phyloP scores from a whole-genome alignment of 768 basidiomycete genomes.

The Trametes coccinea region DNA sequence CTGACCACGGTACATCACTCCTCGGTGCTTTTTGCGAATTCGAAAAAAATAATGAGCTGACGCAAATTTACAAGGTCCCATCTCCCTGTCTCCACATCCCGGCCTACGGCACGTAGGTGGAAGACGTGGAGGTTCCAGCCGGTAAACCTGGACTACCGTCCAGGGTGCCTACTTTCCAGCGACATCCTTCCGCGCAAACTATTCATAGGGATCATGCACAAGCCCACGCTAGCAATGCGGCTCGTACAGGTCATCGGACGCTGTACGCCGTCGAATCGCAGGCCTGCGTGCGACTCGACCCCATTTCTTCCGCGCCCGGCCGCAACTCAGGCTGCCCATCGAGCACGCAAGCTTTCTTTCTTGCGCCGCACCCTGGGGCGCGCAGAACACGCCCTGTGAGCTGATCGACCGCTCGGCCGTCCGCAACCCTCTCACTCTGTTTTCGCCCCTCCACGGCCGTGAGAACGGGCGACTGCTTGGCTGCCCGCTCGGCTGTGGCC shows the following conservation, averaged over 20 bases:
- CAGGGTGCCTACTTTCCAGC: constrained; percentile 2
- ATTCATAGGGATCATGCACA: constrained; percentile 4
- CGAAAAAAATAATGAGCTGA: neutral
- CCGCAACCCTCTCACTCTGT: constrained; percentile 8
- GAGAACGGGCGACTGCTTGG: neutral
- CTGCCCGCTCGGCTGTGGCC: constrained; percentile 4
- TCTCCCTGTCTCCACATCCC: no score
- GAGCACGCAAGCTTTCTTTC: no score
- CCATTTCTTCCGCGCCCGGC: neutral
- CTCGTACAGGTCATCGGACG: constrained; percentile 8
- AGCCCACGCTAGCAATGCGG: constrained; percentile 7
- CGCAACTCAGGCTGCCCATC: no score
- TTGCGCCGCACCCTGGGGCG: neutral
- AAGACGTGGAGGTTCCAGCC: neutral
- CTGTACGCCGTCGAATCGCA: neutral
- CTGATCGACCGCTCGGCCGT: neutral
- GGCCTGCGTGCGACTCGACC: constrained; percentile 5
- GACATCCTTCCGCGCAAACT: neutral
- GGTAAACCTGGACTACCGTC: neutral
- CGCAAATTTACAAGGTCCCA: no score
- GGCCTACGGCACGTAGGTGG: no score
- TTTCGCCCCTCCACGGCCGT: constrained; percentile 9
- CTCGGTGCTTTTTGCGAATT: constrained; percentile 7
- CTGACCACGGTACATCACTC: constrained; percentile 6
- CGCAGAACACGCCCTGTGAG: neutral